phyloP scores from a whole-genome alignment of 208 protist species.

The Crithidia expoeki region DNA sequence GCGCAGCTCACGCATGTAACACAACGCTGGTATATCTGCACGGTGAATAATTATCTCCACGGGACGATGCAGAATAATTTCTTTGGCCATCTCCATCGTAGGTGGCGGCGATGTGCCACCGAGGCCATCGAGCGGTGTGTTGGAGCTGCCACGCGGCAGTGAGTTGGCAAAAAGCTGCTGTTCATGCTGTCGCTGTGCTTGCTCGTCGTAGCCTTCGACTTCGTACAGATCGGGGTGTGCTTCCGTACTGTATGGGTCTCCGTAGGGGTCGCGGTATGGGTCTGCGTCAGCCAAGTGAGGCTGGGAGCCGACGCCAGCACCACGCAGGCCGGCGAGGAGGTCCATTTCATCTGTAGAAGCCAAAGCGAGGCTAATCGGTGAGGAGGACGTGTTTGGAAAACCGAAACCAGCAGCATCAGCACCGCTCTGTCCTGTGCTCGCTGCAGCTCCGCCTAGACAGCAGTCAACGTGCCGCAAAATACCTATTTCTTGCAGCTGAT shows the following conservation, averaged over 20 bases:
- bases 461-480: constrained; percentile 21
- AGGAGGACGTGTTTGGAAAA: background rate
- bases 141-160: constrained; percentile 6
- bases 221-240: constrained; percentile 28
- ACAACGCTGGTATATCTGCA: constrained; percentile 59
- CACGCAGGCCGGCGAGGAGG: constrained; percentile 22
- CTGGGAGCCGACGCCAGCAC: background rate
- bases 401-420: background rate
- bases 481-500: constrained; percentile 54
- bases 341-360: constrained; percentile 8
- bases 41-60: constrained; percentile 43
- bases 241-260: constrained; percentile 28
- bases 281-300: background rate
- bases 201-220: background rate
- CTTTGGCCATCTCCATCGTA: constrained; percentile 17
- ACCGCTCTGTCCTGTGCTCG: background rate
- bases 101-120: constrained; percentile 2
- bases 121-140: constrained; percentile 12
- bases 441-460: background rate
- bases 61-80: constrained; percentile 38
- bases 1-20: constrained; percentile 66
- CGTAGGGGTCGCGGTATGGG: constrained; percentile 22
- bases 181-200: background rate
- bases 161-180: background rate
- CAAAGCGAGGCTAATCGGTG: background rate